phyloP scores from a whole-genome alignment of 2,329 filamentous ascomycete species.

The Fusarium virguliforme region DNA sequence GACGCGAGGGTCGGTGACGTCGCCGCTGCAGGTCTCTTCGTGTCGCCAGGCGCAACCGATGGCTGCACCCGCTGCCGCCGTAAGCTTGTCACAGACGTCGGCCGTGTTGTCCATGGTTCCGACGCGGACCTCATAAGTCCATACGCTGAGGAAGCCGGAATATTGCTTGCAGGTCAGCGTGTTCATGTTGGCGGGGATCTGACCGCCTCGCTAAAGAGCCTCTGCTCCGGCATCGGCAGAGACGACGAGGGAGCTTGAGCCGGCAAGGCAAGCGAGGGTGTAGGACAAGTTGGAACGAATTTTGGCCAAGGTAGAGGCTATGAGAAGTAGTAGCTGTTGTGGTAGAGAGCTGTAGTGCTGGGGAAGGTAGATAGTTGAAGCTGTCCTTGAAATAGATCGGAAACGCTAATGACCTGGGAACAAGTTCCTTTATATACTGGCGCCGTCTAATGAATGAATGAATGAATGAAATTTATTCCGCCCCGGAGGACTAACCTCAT shows the following conservation, averaged over 20 bases:
- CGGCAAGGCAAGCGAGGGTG: not conserved
- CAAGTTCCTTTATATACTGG: too few species aligned
- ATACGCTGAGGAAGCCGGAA: not conserved
- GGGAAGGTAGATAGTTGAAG: too few species aligned
- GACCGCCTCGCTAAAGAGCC: not conserved
- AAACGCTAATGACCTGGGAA: too few species aligned
- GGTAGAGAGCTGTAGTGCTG: too few species aligned
- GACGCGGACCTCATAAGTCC: conserved; percentile 9
- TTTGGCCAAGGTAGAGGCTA: too few species aligned
- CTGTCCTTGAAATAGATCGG: too few species aligned
- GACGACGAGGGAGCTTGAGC: not conserved
- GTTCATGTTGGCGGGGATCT: conserved; percentile 6
- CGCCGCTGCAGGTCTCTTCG: not conserved
- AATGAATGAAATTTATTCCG: too few species aligned
- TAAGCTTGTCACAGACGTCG: not conserved
- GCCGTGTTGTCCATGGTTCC: not conserved
- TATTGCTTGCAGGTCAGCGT: conserved; percentile 9
- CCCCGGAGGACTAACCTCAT: too few species aligned
- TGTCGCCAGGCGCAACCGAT: conserved; percentile 1
- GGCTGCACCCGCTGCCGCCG: not conserved
- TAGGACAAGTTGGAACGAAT: conserved; percentile 1
- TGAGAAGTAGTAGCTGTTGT: too few species aligned
- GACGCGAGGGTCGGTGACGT: not conserved
- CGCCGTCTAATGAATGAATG: too few species aligned
- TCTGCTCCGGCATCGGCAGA: not conserved